Evolutionary conservation across 2,329 filamentous ascomycete genomes (phyloP), one percentile per base, ranked within the genome.

Genomic region (Knufia petricola): DNA sequence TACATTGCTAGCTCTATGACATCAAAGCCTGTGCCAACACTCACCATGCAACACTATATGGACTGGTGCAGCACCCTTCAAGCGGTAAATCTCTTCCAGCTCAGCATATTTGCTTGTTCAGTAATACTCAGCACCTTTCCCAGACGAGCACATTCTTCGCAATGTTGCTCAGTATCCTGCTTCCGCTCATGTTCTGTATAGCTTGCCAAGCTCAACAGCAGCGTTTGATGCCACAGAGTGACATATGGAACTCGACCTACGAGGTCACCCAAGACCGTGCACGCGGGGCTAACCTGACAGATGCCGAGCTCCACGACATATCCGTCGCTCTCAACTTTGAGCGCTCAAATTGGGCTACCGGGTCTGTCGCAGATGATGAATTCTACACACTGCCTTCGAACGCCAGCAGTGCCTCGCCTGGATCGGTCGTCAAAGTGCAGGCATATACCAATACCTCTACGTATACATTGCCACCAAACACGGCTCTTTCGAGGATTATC

Each of bases 401-500:
- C 38, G 48, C 54, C 28, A 48, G 58, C 2, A 40, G 54, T 2
- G 15, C 30, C 4, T 26, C 28, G 17, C 61, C 67, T 2, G 71
- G 71, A 3, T 56, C 60, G 1, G 52, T 73, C 8, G 58, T 74
- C 20, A 67, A 66, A 46, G 56, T 70, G 15, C 66, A 74, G 52
- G 44, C 60, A 4, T 50, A 59, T 52, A 72, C 69, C 3, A 63
- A 70, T 51, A 60, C 62, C 0, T 55, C 59, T 0, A 48, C 55
- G 2, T 74, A 69, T 57, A 66, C 66, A 1, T 49, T 73, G 2
- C 64, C 73, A 0, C 62, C 69, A 0, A 60, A 58, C n/a, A 58
- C 66, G 1, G 62, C 70, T 2, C 57, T 77, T 37, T 76, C 72
- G 1, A 68, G 73, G 12, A 66, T 77, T 52, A 52, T 74, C 2